Evolutionary conservation across 108 stramenopile species (phyloP), one percentile per base, ranked within the genome.

Genomic region (Fistulifera solaris): DNA sequence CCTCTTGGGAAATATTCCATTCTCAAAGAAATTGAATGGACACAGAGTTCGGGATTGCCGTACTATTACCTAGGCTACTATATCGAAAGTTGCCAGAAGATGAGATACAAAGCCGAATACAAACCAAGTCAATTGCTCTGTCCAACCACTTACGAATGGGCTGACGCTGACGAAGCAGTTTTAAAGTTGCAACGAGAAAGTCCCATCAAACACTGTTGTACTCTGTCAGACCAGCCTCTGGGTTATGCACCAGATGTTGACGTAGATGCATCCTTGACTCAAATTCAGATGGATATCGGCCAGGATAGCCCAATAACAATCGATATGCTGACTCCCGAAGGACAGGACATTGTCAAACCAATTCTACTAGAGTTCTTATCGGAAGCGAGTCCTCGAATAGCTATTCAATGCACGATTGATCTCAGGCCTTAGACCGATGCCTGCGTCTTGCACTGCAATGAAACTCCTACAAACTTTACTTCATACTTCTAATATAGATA

Each of bases 81-180:
- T 71, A 93, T 98, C 67, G 93, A 95, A 45, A 71, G 70, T 24
- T 96, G 94, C 63, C 71, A 58, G 27, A 98, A 98, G 61, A 98
- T 98, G 97, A 56, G 59, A 25, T 98, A 98, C 83, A 98, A 98
- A 75, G 94, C 89, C 12, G 85, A 96, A n/a, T 98, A 96, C 72
- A 54, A 81, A 44, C 97, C 95, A 3, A 84, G 83, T 63, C 75
- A 92, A 42, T 62, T 98, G 54, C 70, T 98, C 2, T 96, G 95
- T 64, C 95, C 97, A 0, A 65, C 62, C 12, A 61, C 54, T 28
- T 66, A 68, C 27, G 26, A 64, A 26, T 97, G 96, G 96, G 82
- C 95, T 14, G 83, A 75, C 62, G 85, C 88, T 42, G 61, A 77
- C 27, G 52, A 57, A 18, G 91, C 87, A 13, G 72, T 70, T 39